A percentile compares a stretch with the other conserved stretches of the same genome.
Evolutionary conservation across 2,329 filamentous ascomycete genomes (phyloP).

Genomic region (Aspergillus carbonarius): DNA sequence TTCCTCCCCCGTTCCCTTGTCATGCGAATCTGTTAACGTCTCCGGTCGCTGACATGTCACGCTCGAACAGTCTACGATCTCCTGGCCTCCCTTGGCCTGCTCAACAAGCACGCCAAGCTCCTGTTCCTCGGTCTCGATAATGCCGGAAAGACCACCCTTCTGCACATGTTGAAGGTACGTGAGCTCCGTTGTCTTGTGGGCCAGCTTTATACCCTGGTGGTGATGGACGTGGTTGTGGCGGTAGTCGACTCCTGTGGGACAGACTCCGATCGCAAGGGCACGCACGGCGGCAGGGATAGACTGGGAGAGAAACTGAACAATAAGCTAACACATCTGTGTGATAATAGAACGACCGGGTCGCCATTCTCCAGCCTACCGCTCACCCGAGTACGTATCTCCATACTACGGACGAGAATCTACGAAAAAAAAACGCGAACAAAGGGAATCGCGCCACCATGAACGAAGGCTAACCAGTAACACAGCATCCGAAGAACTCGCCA

Average conservation of each 20-base stretch:
- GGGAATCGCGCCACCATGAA: slow-evolving; percentile 7
- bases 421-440: neutral
- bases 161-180: slow-evolving; percentile 92
- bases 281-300: neutral
- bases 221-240: neutral
- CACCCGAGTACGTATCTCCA: slow-evolving; percentile 71
- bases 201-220: neutral
- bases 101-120: slow-evolving; percentile 96
- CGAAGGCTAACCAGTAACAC: slow-evolving; percentile 16
- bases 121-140: slow-evolving; percentile 92
- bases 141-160: slow-evolving; percentile 87
- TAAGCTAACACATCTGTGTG: neutral
- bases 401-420: neutral
- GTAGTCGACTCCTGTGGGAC: neutral
- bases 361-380: slow-evolving; percentile 83
- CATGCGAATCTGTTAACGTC: neutral
- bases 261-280: neutral
- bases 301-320: neutral
- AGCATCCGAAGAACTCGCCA: slow-evolving; percentile 89
- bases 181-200: neutral
- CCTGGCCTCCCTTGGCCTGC: slow-evolving; percentile 78
- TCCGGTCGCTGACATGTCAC: slow-evolving; percentile 2
- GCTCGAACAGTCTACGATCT: slow-evolving; percentile 74
- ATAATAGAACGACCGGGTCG: slow-evolving; percentile 81
- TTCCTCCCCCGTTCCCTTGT: neutral